These are phyloP conservation scores for Suhomyces terraborum DNA, from an alignment of 1,139 yeast species.

Conservation along the genomic window DNA sequence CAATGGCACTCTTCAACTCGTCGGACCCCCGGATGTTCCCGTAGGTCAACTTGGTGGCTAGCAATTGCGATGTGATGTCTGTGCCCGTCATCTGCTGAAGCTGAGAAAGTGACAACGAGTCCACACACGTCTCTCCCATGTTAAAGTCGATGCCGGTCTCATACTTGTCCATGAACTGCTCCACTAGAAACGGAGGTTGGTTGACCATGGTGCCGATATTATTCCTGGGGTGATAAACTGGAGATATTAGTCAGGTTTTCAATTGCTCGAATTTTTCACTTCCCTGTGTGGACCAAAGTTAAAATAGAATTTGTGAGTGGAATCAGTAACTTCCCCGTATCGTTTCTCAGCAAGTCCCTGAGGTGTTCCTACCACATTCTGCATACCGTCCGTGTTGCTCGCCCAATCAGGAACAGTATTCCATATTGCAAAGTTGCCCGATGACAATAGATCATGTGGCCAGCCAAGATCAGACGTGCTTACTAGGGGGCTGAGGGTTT, in stretches of 20 bases:
- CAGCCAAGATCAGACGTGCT: background rate
- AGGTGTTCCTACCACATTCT: background rate
- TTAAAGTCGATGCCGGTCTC: conserved; percentile 44
- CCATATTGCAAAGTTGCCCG: background rate
- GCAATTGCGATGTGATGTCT: conserved; percentile 8
- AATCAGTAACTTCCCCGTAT: too few species aligned
- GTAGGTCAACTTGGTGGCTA: conserved; percentile 39
- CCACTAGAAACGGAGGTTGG: conserved; percentile 54
- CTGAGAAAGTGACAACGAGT: conserved; percentile 45
- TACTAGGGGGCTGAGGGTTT: too few species aligned
- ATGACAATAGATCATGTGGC: background rate
- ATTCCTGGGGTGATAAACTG: too few species aligned
- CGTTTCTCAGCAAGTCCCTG: too few species aligned
- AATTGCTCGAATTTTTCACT: too few species aligned
- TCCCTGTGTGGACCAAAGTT: too few species aligned
- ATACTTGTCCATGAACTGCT: conserved; percentile 57
- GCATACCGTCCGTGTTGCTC: too few species aligned
- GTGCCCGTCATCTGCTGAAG: conserved; percentile 29
- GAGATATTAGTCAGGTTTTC: too few species aligned
- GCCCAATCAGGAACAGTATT: background rate
- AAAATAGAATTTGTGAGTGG: too few species aligned
- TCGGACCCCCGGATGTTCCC: conserved; percentile 53
- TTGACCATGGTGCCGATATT: conserved; percentile 31
- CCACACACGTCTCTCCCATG: conserved; percentile 58
- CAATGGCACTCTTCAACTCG: conserved; percentile 37